A percentile compares a stretch with the other conserved stretches of the same genome.
These are phyloP conservation scores for Macadamia integrifolia DNA, from an alignment of 164 flowering plant genomes.

Conservation along the genomic window DNA sequence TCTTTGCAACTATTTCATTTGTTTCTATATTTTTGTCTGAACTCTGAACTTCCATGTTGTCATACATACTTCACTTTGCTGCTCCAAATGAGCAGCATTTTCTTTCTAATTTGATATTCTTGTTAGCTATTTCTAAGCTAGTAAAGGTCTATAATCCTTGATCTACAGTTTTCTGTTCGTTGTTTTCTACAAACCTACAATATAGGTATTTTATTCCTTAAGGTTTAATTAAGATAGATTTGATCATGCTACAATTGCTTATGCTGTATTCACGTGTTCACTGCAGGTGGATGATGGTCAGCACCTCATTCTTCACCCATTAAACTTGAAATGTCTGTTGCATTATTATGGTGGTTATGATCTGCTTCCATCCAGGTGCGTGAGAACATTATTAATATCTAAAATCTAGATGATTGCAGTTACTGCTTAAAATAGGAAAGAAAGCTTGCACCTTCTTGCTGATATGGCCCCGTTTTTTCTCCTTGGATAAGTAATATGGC, in stretches of 20 bases:
- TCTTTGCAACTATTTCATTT: background rate
- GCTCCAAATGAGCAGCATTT: no score
- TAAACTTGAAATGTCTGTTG: slow-evolving; percentile 86
- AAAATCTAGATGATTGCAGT: background rate
- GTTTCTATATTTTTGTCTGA: background rate
- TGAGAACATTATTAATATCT: background rate
- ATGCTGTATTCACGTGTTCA: slow-evolving; percentile 7
- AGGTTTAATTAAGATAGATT: background rate
- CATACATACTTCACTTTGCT: no score
- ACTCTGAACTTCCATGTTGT: no score
- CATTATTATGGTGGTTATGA: slow-evolving; percentile 76
- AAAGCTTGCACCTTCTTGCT: no score
- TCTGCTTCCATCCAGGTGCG: slow-evolving; percentile 73
- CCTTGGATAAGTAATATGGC: no score
- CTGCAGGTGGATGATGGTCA: slow-evolving; percentile 92
- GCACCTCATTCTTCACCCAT: slow-evolving; percentile 78
- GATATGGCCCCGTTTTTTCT: no score
- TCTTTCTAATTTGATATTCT: no score
- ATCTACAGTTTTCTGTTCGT: background rate
- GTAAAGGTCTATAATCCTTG: background rate
- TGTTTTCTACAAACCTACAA: background rate
- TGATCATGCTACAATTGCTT: background rate
- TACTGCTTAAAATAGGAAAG: background rate
- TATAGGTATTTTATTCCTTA: background rate
- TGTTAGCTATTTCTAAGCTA: no score